Conservation (phyloP, 371 early-diverging fungal genomes). For the Smittium culicis region DNA sequence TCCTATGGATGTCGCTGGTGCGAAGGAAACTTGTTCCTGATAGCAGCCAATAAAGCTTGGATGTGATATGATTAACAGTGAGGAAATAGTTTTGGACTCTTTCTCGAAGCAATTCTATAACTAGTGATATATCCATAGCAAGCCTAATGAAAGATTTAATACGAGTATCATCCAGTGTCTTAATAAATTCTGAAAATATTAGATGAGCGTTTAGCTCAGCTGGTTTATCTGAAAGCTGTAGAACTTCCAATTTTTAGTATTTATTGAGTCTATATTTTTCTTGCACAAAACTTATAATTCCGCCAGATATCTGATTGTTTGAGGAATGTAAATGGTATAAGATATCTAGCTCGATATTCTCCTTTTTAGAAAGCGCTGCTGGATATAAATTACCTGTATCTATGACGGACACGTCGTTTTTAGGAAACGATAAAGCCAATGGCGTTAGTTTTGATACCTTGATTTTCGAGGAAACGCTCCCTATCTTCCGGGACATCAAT, state of each 20-base stretch:
- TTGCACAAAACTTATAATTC: background rate
- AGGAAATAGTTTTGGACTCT: background rate
- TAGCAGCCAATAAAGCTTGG: background rate
- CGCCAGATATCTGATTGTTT: background rate
- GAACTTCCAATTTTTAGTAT: background rate
- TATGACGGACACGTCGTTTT: background rate
- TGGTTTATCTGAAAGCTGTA: background rate
- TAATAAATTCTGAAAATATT: background rate
- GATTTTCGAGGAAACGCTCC: background rate
- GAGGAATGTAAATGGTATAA: background rate
- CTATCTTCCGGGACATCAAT: background rate
- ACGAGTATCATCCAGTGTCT: background rate
- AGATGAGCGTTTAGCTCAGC: background rate
- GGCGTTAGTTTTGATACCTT: background rate
- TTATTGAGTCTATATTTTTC: background rate
- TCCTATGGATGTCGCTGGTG: background rate
- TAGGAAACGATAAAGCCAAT: background rate
- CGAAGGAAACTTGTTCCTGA: background rate
- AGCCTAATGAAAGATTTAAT: background rate
- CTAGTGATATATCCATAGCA: background rate
- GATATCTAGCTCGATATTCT: background rate
- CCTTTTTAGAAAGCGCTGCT: background rate
- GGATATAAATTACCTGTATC: background rate
- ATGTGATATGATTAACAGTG: background rate
- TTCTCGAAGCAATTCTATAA: background rate